Conservation (phyloP, 805 yeast species). For the Starmerella scarabaei region DNA sequence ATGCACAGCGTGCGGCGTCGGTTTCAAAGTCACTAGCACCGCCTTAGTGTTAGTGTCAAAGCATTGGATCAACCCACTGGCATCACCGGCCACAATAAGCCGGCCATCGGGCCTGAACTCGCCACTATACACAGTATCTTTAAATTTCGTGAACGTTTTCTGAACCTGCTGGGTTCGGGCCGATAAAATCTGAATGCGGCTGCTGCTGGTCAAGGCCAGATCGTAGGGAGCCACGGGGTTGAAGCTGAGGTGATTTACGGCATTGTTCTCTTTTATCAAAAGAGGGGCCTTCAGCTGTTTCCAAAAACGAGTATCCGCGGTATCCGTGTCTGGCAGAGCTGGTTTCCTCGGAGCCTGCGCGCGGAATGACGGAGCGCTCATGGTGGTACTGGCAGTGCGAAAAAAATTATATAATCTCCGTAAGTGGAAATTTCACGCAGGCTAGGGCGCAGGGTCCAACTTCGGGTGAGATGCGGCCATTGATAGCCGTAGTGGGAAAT, state of each 20-base stretch:
- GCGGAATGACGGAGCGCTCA: constrained; percentile 21
- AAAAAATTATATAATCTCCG: neutral
- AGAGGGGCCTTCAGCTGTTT: constrained; percentile 74
- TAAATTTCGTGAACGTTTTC: constrained; percentile 75
- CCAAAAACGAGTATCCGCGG: constrained; percentile 79
- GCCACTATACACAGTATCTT: constrained; percentile 84
- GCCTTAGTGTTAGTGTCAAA: constrained; percentile 77
- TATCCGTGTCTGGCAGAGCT: constrained; percentile 20
- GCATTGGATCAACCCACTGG: constrained; percentile 81
- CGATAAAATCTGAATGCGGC: constrained; percentile 83
- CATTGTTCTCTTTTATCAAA: constrained; percentile 82
- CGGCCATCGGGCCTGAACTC: constrained; percentile 88
- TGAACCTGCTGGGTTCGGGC: constrained; percentile 87
- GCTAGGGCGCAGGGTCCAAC: neutral
- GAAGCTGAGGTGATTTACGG: constrained; percentile 77
- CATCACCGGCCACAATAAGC: constrained; percentile 86
- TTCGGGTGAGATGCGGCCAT: constrained; percentile 26
- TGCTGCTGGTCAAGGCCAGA: constrained; percentile 83
- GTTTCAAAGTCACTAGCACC: constrained; percentile 63
- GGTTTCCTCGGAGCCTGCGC: constrained; percentile 19
- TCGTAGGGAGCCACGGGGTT: constrained; percentile 74
- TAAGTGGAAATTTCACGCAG: neutral
- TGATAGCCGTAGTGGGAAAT: constrained; percentile 72
- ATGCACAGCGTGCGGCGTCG: constrained; percentile 79
- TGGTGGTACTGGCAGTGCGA: neutral